These are phyloP conservation scores for Quercus mongolica DNA, from an alignment of 306 rosid genomes.

Conservation along the genomic window DNA sequence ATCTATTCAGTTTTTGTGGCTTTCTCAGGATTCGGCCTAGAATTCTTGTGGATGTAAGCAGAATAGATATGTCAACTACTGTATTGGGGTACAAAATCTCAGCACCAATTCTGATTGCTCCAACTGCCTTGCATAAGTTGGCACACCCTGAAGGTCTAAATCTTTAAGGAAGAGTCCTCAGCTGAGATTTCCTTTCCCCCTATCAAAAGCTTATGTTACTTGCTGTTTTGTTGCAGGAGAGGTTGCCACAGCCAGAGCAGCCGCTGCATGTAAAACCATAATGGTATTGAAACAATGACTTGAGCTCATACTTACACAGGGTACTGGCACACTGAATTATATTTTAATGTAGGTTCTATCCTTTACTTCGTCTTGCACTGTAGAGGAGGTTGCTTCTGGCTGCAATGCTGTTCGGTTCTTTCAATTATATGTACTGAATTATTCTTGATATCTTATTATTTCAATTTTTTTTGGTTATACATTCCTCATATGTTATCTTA, in stretches of 20 bases:
- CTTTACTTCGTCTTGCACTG: slow-evolving; percentile 35
- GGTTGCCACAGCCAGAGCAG: slow-evolving; percentile 64
- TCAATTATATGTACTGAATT: slow-evolving; percentile 49
- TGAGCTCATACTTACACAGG: background rate
- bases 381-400: slow-evolving; percentile 68
- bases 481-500: background rate
- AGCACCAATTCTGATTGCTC: too few relatives aligned
- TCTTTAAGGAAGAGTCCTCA: background rate
- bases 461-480: background rate
- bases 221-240: slow-evolving; percentile 40
- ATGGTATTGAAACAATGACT: slow-evolving; percentile 36
- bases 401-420: slow-evolving; percentile 65
- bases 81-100: too few relatives aligned
- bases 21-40: too few relatives aligned
- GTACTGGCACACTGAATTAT: background rate
- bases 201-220: background rate
- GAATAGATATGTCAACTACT: too few relatives aligned
- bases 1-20: too few relatives aligned
- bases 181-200: slow-evolving; percentile 8
- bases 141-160: slow-evolving; percentile 57
- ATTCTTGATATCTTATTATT: background rate
- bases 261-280: slow-evolving; percentile 56
- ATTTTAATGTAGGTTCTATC: slow-evolving; percentile 37
- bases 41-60: too few relatives aligned
- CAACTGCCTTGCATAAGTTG: too few relatives aligned